These are phyloP conservation scores for Solanum boliviense DNA, from an alignment of 257 asterid species.

Conservation along the genomic window DNA sequence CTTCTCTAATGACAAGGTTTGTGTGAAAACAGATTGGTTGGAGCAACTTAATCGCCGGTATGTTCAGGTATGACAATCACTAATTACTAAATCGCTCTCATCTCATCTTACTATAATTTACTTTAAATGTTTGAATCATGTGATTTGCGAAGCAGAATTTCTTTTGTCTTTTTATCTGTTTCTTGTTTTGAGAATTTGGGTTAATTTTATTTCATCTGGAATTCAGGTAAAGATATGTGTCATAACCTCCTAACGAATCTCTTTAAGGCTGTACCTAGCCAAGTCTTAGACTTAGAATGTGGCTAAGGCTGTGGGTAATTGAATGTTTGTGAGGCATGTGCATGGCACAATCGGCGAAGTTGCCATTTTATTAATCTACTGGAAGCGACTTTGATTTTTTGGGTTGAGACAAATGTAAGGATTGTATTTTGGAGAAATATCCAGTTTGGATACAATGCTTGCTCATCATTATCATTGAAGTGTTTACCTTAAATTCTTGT, in stretches of 20 bases:
- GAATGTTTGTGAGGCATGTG: neutral
- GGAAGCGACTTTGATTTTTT: neutral
- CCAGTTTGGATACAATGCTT: neutral
- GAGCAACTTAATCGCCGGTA: slow-evolving; percentile 91
- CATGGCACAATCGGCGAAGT: neutral
- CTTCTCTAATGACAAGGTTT: slow-evolving; percentile 59
- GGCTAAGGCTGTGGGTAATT: neutral
- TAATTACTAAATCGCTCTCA: neutral
- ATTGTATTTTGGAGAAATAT: neutral
- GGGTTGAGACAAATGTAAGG: neutral
- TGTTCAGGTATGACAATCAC: slow-evolving; percentile 55
- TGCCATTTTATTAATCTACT: neutral
- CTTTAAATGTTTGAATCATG: neutral
- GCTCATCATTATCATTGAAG: neutral
- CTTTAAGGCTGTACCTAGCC: neutral
- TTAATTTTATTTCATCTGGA: neutral
- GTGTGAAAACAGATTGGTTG: slow-evolving; percentile 93
- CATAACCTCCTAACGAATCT: neutral
- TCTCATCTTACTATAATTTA: neutral
- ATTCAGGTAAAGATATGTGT: neutral
- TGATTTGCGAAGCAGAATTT: neutral
- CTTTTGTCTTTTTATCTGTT: neutral
- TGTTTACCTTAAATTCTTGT: neutral
- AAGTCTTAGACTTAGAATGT: neutral
- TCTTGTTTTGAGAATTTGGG: neutral